Conservation (phyloP, 768 basidiomycete genomes). For the Naganishia randhawae region DNA sequence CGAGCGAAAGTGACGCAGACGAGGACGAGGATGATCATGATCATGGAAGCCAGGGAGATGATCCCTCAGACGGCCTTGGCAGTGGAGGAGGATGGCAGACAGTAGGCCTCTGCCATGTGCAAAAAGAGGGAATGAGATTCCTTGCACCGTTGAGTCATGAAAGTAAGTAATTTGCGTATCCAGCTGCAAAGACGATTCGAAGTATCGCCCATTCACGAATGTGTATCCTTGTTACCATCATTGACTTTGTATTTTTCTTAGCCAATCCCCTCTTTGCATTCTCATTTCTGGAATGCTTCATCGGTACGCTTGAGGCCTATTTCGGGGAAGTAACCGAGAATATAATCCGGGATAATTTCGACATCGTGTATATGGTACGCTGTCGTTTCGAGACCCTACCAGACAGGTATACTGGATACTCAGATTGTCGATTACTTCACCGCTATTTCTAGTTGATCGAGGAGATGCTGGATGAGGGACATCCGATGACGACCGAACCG, state of each 20-base stretch:
- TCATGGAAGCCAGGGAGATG: constrained; percentile 25
- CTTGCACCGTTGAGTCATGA: constrained; percentile 79
- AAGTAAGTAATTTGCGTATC: constrained; percentile 57
- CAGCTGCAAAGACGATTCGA: background rate
- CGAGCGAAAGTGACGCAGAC: background rate
- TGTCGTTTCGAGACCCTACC: background rate
- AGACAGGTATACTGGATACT: constrained; percentile 5
- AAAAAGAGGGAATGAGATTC: constrained; percentile 69
- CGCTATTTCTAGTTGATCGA: constrained; percentile 78
- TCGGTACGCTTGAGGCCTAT: constrained; percentile 78
- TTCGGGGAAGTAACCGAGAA: constrained; percentile 77
- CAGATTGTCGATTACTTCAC: constrained; percentile 6
- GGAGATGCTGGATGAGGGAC: constrained; percentile 88
- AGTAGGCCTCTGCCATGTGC: constrained; percentile 73
- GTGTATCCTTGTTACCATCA: background rate
- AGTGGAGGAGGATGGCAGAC: constrained; percentile 38
- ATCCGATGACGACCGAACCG: constrained; percentile 83
- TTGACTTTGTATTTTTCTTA: constrained; percentile 45
- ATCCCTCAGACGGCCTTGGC: background rate
- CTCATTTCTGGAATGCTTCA: constrained; percentile 78
- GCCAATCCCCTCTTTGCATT: constrained; percentile 88
- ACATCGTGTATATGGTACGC: constrained; percentile 84
- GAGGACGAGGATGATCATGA: constrained; percentile 10
- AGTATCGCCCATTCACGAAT: background rate
- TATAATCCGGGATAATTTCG: constrained; percentile 84